These are phyloP conservation scores for Claviceps sorghi DNA, from an alignment of 2,329 filamentous ascomycete genomes.

Conservation along the genomic window DNA sequence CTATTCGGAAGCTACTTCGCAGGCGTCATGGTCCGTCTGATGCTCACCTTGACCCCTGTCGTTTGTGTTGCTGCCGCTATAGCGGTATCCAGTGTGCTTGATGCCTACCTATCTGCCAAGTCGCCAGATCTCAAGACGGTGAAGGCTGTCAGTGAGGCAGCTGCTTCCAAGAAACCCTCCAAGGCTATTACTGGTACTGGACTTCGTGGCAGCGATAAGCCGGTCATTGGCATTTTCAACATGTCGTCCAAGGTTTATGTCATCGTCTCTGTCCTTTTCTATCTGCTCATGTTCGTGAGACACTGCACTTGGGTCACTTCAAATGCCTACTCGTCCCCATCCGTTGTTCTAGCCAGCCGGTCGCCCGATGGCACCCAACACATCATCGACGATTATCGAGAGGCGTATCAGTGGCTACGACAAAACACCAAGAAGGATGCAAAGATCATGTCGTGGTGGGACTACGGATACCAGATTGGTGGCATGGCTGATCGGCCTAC, in stretches of 20 bases:
- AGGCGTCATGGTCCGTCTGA: conserved; percentile 97
- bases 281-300: conserved; percentile 82
- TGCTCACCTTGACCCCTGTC: conserved; percentile 92
- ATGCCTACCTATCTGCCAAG: conserved; percentile 61
- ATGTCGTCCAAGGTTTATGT: conserved; percentile 67
- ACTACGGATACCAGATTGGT: conserved; percentile 98
- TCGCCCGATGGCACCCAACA: conserved; percentile 91
- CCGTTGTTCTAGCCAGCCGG: conserved; percentile 83
- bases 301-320: conserved; percentile 99
- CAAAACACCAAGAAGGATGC: conserved; percentile 92
- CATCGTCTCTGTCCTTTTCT: conserved; percentile 56
- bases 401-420: conserved; percentile 98
- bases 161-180: conserved; percentile 40
- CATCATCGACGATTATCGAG: conserved; percentile 98
- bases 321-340: conserved; percentile 96
- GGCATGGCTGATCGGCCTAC: conserved; percentile 97
- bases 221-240: conserved; percentile 72
- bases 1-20: conserved; percentile 95
- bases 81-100: conserved; percentile 73
- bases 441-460: conserved; percentile 99
- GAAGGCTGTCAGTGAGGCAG: conserved; percentile 30
- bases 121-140: conserved; percentile 41
- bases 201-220: conserved; percentile 56
- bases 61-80: conserved; percentile 91
- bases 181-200: conserved; percentile 26